Evolutionary conservation across 768 basidiomycete species (phyloP), one percentile per base, ranked within the genome.

Genomic region (Lentinula sp.): DNA sequence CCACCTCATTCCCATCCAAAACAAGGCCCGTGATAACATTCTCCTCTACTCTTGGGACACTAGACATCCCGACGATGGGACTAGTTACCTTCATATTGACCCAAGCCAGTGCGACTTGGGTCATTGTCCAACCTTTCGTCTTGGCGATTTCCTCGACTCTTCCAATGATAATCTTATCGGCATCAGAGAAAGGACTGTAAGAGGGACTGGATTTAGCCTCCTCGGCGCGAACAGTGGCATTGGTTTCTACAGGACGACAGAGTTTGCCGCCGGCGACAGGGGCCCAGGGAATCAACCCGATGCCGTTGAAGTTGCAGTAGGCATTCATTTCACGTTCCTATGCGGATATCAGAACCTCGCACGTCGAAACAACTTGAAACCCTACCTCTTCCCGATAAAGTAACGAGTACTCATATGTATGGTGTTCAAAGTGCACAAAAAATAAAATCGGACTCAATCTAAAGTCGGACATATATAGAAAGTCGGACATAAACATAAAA

Each of bases 221-320:
- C 18, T 51, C 49, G 8, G 33, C 37, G 23, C 59, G 59, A 20
- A 28, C 16, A n/a, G 49, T 51, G 4, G 32, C 48, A 36, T 52
- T 20, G 18, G 10, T 36, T 16, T 48, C 46, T 20, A 52, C 39
- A n/a, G 59, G 59, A 41, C 59, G 59, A 28, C 39, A 46, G 16
- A 60, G 59, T 39, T n/a, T 33, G 6, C 59, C 59, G 9, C 33
- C 50, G 3, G 59, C 59, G 8, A 83, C 70, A 6, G 81, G 80
- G 0, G 72, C 67, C 76, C 77, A 81, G 0, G 81, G 77, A 46
- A 84, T 79, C 37, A 76, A 64, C 1, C 80, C 79, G 35, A 77
- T 64, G 16, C 59, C 59, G 18, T 60, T 42, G 15, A 54, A 56
- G 54, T 61, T 61, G 53, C 60, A 61, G 51, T 75, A 78, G 5